Evolutionary conservation across 345 rosid genomes (phyloP), one percentile per base, ranked within the genome.

Genomic region (Lepidium aucheri): DNA sequence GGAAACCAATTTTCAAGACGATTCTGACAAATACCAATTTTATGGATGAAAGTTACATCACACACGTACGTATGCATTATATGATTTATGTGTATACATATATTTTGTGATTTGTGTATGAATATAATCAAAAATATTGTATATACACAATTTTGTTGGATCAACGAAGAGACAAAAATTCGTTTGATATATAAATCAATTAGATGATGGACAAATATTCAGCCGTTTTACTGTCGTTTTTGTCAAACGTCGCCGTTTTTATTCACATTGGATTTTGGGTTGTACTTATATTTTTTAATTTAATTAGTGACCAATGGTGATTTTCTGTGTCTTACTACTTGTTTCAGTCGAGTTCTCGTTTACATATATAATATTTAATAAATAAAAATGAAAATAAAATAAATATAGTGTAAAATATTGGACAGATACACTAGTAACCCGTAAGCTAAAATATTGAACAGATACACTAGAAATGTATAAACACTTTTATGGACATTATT

Each of bases 11-110:
- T 67, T 73, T 73, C 55, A 73, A 66, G 73, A 53, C 41, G 66
- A 74, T 44, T 74, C 77, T 74, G 77, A 67, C 73, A 74, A 60
- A 67, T 53, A 52, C 77, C 77, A 74, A 60, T 67, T 60, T 67
- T 53, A 32, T 74, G 73, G 77, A 74, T 60, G 77, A 74, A 74
- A 74, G 73, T 66, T 67, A 74, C 77, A 74, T 73, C 72, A 73
- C 73, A 60, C 63, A 67, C 76, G 76, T 72, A 72, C 67, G 67
- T 58, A 65, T 41, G 43, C 52, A 50, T 57, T 50, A 41, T 24
- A 58, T 69, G 33, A 20, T 44, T 13, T 22, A 10, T 38, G 16
- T 12, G 6, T 46, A 14, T 20, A 20, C 22, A 20, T 20, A 20
- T 17, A 43, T 3, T 1, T 47, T 72, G 35, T 18, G 35, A 10